These are phyloP conservation scores for Neoboletus magnificus DNA, from an alignment of 768 basidiomycete genomes.

Conservation along the genomic window DNA sequence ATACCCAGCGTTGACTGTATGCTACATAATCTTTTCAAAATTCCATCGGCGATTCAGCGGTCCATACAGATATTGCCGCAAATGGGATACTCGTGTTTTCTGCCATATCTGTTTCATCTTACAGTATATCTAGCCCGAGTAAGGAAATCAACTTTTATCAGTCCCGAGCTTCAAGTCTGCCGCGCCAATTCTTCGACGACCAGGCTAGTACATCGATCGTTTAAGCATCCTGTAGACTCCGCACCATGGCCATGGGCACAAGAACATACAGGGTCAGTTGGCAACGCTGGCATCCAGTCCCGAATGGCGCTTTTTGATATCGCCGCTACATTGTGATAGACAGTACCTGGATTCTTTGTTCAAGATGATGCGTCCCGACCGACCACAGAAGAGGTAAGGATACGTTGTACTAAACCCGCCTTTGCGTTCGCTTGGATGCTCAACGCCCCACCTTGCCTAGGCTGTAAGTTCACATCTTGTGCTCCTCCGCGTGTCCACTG, in stretches of 20 bases:
- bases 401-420: neutral
- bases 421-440: neutral
- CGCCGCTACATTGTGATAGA: conserved; percentile 1
- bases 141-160: no score
- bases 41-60: no score
- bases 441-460: neutral
- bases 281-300: neutral
- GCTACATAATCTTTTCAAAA: no score
- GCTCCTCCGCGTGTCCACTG: neutral
- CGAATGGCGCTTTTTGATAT: neutral
- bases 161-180: no score
- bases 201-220: no score
- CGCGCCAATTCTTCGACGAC: no score
- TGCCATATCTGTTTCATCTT: no score
- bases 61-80: no score
- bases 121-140: no score
- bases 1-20: neutral
- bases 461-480: conserved; percentile 9
- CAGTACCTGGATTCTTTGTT: conserved; percentile 20
- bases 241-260: conserved; percentile 10
- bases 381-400: conserved; percentile 5
- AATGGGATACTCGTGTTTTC: no score
- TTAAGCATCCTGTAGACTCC: neutral
- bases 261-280: conserved; percentile 16
- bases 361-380: conserved; percentile 12